Base-by-base conservation (phyloP, 2,329 filamentous ascomycete species). In the Phialocephala sp. region DNA sequence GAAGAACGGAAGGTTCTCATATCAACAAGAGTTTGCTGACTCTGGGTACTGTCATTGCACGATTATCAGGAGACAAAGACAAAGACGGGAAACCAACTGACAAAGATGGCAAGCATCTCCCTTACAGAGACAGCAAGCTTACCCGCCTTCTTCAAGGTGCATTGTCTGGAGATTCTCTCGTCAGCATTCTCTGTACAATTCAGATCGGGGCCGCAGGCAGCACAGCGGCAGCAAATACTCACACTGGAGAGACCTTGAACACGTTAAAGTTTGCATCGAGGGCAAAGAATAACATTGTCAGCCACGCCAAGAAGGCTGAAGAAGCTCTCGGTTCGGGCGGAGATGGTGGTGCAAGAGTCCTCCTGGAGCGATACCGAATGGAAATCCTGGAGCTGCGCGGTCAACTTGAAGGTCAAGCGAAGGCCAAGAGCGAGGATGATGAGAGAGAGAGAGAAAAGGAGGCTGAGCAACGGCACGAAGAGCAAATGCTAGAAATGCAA, bases 401-500 rank as follows among this genome's bases (percentile, higher is more conserved):
- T 62, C 92, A 97, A 76, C 85, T 99, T 3, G 93, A 97, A 22
- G 81, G 84, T n/a, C 92, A 97, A 76, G 89, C 89, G 55, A 94
- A 91, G 76, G 82, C 80, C 32, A 86, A 86, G 64, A 87, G 90
- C 61, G 84, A 83, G 64, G 87, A 91, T 73, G 88, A 91, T 71
- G 92, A 95, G 74, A 86, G 89, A 71, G 88, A 83, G 47, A 84
- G 89, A 20, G 89, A 95, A 76, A 87, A 90, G 72, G 92, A 97
- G 78, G 91, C 91, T 8, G 89, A 93, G 71, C 87, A 92, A 71
- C 88, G 93, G 45, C 95, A 97, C 72, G 94, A 97, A 76, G 95
- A 98, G 80, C 95, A 99, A 78, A 94, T 99, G 86, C 84, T 99
- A 62, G 95, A 99, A 79, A 98, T 99, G 92, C 95, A 99, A 77